These are phyloP conservation scores for Aspergillus terreus DNA, from an alignment of 2,329 filamentous ascomycete species.

Conservation along the genomic window DNA sequence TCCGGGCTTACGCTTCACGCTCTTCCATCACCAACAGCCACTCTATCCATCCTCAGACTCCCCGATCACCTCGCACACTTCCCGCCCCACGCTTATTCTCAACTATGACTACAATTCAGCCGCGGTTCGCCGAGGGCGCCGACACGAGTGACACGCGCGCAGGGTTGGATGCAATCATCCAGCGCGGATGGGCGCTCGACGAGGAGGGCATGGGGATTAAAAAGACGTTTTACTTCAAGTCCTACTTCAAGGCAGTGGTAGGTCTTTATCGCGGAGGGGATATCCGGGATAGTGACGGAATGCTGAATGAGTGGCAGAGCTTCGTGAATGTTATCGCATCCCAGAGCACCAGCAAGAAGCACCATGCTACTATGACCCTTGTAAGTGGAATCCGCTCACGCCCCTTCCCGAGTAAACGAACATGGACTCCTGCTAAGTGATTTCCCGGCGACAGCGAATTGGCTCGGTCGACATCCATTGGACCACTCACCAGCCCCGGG, in stretches of 20 bases:
- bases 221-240: constrained; percentile 39
- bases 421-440: constrained; percentile 7
- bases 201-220: constrained; percentile 29
- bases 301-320: constrained; percentile 18
- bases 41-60: too few relatives aligned
- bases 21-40: neutral
- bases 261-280: constrained; percentile 8
- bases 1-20: neutral
- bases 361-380: constrained; percentile 38
- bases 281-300: neutral
- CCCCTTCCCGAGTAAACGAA: neutral
- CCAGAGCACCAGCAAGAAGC: constrained; percentile 34
- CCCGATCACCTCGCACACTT: neutral
- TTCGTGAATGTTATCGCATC: constrained; percentile 37
- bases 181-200: constrained; percentile 33
- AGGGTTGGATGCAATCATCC: constrained; percentile 22
- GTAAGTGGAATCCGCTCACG: constrained; percentile 14
- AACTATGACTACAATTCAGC: constrained; percentile 12
- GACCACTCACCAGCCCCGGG: constrained; percentile 39
- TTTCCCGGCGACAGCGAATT: constrained; percentile 22
- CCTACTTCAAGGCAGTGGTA: constrained; percentile 38
- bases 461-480: constrained; percentile 38
- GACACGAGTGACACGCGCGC: constrained; percentile 23
- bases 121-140: constrained; percentile 28
- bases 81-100: constrained; percentile 9